A percentile compares a stretch with the other conserved stretches of the same genome.
These are phyloP conservation scores for Testicularia cyperi DNA, from an alignment of 1,284 basidiomycete genomes.

Conservation along the genomic window DNA sequence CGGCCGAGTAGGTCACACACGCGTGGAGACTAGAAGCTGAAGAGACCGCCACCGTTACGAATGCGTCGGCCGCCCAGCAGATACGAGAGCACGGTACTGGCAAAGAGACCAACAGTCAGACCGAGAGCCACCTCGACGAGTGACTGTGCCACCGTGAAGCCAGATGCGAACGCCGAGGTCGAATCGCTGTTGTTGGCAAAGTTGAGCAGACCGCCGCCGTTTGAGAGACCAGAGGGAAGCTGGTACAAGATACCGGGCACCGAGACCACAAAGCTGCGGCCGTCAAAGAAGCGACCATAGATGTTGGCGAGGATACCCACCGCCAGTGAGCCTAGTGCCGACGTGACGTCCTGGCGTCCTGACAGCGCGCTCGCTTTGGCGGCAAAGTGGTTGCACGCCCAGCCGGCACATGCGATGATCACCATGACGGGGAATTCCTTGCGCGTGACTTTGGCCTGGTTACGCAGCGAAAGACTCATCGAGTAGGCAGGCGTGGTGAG, in stretches of 20 bases:
- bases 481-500: conserved; percentile 79
- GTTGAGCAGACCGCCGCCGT: conserved; percentile 78
- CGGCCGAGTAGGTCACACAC: not conserved
- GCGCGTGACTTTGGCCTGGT: conserved; percentile 70
- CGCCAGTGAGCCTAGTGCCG: conserved; percentile 70
- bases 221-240: conserved; percentile 80
- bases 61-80: conserved; percentile 47
- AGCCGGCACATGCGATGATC: conserved; percentile 73
- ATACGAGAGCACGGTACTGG: conserved; percentile 51
- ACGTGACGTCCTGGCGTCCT: conserved; percentile 51
- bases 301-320: conserved; percentile 81
- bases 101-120: conserved; percentile 57
- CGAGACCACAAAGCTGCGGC: conserved; percentile 73
- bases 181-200: conserved; percentile 63
- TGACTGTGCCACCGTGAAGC: conserved; percentile 37
- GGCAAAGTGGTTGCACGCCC: conserved; percentile 62
- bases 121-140: conserved; percentile 57
- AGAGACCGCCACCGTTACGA: conserved; percentile 47
- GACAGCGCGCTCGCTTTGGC: conserved; percentile 28
- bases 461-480: conserved; percentile 72
- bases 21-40: conserved; percentile 43
- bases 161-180: conserved; percentile 17
- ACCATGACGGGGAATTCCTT: conserved; percentile 73
- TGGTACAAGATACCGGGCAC: conserved; percentile 75
- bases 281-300: conserved; percentile 76